These are phyloP conservation scores for Tolypocladium ovalisporum DNA, from an alignment of 2,329 filamentous ascomycete genomes.

Conservation along the genomic window DNA sequence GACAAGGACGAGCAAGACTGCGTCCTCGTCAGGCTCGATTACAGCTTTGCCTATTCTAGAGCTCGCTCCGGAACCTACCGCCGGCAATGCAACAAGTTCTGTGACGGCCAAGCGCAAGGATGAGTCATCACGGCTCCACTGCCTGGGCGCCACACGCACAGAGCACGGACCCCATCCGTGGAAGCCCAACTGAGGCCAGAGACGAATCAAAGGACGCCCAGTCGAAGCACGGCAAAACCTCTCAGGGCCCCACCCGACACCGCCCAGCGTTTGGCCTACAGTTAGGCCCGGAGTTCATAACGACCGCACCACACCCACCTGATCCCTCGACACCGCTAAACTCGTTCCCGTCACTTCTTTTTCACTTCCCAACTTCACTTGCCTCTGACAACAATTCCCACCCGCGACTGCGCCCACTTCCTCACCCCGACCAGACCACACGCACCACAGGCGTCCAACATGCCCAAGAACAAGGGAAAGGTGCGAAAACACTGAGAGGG, in stretches of 20 bases:
- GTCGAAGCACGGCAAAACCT: not conserved
- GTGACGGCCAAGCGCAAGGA: not conserved
- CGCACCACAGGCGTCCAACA: constrained; percentile 31
- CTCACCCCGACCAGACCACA: not conserved
- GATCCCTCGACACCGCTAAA: not conserved
- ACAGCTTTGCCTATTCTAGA: no score
- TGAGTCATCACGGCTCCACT: not conserved
- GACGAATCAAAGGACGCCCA: constrained; percentile 1
- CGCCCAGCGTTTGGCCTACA: not conserved
- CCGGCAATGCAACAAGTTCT: no score
- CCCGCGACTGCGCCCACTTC: not conserved
- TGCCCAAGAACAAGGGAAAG: constrained; percentile 99
- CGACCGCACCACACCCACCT: not conserved
- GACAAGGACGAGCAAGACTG: no score
- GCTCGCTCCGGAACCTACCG: no score
- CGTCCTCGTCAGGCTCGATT: no score
- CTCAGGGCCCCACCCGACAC: not conserved
- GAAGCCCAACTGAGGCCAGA: not conserved
- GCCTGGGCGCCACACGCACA: not conserved
- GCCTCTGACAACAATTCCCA: not conserved
- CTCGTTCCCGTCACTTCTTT: not conserved
- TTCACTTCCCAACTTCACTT: not conserved
- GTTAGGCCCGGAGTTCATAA: not conserved
- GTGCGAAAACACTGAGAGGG: constrained; percentile 39
- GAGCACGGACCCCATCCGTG: not conserved